Conservation (phyloP, 1,139 yeast genomes). For the Pichia sp. region DNA sequence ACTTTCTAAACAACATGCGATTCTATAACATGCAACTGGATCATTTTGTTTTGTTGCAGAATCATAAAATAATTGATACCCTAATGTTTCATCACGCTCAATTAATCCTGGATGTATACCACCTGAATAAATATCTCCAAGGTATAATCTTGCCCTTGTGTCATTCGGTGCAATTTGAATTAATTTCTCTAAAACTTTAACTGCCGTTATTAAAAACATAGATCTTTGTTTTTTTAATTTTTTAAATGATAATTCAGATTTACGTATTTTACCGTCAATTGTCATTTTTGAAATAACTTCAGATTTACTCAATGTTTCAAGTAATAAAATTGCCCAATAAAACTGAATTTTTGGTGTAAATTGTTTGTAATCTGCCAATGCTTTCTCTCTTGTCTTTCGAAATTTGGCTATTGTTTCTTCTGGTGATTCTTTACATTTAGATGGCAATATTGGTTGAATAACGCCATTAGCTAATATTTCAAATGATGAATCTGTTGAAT, state of each 20-base stretch:
- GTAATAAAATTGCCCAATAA: conserved; percentile 43
- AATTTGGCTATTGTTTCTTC: conserved; percentile 25
- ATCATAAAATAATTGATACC: conserved; percentile 49
- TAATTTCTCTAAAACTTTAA: conserved; percentile 49
- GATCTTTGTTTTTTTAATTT: conserved; percentile 46
- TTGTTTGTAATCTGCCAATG: conserved; percentile 30
- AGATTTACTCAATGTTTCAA: conserved; percentile 39
- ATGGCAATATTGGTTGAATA: conserved; percentile 28
- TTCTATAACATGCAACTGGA: conserved; percentile 54
- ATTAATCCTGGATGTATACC: conserved; percentile 43
- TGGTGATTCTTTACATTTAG: conserved; percentile 25
- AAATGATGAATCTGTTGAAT: conserved; percentile 18
- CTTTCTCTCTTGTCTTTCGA: conserved; percentile 27
- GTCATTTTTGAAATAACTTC: conserved; percentile 37
- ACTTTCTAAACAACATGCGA: conserved; percentile 62
- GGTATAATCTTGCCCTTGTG: conserved; percentile 43
- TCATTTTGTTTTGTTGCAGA: conserved; percentile 50
- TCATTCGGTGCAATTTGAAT: conserved; percentile 37
- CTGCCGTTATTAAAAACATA: conserved; percentile 49
- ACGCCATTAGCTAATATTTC: conserved; percentile 22
- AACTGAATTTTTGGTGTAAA: conserved; percentile 43
- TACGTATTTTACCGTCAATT: conserved; percentile 38
- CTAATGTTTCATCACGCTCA: conserved; percentile 50
- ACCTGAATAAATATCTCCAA: conserved; percentile 58
- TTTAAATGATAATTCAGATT: conserved; percentile 35